These are phyloP conservation scores for Aspergillus funiculosus DNA, from an alignment of 495 filamentous ascomycete species.

Conservation along the genomic window DNA sequence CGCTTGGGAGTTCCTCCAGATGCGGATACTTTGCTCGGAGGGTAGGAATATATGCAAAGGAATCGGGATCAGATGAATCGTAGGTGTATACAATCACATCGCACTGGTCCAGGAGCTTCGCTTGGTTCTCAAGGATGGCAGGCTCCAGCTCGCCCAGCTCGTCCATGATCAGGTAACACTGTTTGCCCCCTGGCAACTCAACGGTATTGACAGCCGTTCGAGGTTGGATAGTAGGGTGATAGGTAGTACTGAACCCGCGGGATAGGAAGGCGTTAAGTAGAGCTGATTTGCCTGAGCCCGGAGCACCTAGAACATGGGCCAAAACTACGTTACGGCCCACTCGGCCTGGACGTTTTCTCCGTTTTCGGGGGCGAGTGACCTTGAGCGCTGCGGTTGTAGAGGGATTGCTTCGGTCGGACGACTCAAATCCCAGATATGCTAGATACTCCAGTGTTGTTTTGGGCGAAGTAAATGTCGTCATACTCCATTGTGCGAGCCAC, in stretches of 20 bases:
- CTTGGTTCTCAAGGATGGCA: conserved; percentile 85
- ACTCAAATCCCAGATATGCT: conserved; percentile 86
- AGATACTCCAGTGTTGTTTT: conserved; percentile 93
- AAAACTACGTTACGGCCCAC: conserved; percentile 95
- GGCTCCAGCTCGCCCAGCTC: conserved; percentile 95
- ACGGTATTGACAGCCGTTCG: conserved; percentile 93
- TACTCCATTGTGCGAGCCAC: conserved; percentile 98
- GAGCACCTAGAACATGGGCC: conserved; percentile 84
- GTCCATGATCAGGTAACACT: conserved; percentile 92
- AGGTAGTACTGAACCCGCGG: conserved; percentile 76
- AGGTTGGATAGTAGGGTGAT: conserved; percentile 91
- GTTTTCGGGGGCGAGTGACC: conserved; percentile 83
- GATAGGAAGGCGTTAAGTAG: conserved; percentile 88
- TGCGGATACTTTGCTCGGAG: conserved; percentile 73
- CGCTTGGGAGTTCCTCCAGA: conserved; percentile 76
- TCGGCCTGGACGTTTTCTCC: conserved; percentile 68
- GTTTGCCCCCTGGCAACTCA: conserved; percentile 90
- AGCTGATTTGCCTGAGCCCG: conserved; percentile 79
- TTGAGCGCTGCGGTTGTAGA: conserved; percentile 79
- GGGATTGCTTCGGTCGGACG: conserved; percentile 55
- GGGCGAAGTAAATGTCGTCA: conserved; percentile 95
- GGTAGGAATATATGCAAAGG: conserved; percentile 82
- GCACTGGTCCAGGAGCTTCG: conserved; percentile 84
- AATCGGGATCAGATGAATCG: conserved; percentile 92
- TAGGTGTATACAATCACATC: conserved; percentile 94